phyloP scores from a whole-genome alignment of 768 basidiomycete species.

The Mycena rebaudengoi region DNA sequence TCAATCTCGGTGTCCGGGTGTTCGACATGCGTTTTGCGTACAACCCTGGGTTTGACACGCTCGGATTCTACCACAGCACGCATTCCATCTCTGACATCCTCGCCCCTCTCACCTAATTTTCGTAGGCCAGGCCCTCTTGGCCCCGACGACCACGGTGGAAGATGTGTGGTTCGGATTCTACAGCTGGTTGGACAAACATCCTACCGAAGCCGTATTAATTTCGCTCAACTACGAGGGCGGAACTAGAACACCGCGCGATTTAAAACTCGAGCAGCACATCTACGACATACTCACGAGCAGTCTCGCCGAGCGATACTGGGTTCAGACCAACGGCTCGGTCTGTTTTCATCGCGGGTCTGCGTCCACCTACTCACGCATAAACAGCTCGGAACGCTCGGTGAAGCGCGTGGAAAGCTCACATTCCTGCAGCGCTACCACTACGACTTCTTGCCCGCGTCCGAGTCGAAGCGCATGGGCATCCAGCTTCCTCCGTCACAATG shows the following conservation, averaged over 20 bases:
- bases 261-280: slow-evolving; percentile 50
- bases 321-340: slow-evolving; percentile 53
- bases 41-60: slow-evolving; percentile 21
- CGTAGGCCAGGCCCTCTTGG: slow-evolving; percentile 50
- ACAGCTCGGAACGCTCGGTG: slow-evolving; percentile 57
- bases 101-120: neutral
- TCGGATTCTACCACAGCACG: slow-evolving; percentile 26
- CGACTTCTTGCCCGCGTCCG: slow-evolving; percentile 46
- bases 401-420: slow-evolving; percentile 60
- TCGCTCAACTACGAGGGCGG: slow-evolving; percentile 60
- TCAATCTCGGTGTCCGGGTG: slow-evolving; percentile 24
- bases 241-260: slow-evolving; percentile 53
- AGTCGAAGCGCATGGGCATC: slow-evolving; percentile 53
- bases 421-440: slow-evolving; percentile 59
- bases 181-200: slow-evolving; percentile 59
- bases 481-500: slow-evolving; percentile 51
- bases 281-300: slow-evolving; percentile 49
- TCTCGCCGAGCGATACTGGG: slow-evolving; percentile 54
- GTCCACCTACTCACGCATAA: neutral
- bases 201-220: slow-evolving; percentile 58
- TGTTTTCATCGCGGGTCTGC: slow-evolving; percentile 8
- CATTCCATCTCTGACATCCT: neutral
- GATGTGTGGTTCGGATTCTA: slow-evolving; percentile 63
- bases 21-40: slow-evolving; percentile 28
- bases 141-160: slow-evolving; percentile 53